These are phyloP conservation scores for Podosphaera aphanis DNA, from an alignment of 2,329 filamentous ascomycete genomes.

Conservation along the genomic window DNA sequence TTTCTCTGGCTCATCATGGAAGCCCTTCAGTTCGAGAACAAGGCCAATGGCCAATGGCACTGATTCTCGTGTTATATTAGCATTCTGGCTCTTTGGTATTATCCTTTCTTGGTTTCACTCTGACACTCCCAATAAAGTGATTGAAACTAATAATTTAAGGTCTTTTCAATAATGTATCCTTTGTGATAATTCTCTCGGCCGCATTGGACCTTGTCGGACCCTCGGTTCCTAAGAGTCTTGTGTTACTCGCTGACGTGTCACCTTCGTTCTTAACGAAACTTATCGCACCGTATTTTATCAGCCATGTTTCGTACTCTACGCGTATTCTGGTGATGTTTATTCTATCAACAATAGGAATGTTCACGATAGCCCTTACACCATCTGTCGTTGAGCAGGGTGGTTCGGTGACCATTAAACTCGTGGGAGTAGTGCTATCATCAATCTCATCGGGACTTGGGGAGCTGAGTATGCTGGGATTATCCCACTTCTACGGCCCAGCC, in stretches of 20 bases:
- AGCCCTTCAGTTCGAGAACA: slow-evolving; percentile 44
- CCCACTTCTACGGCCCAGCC: slow-evolving; percentile 76
- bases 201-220: slow-evolving; percentile 88
- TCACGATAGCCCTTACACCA: slow-evolving; percentile 64
- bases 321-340: slow-evolving; percentile 54
- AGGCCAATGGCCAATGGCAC: slow-evolving; percentile 38
- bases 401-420: slow-evolving; percentile 51
- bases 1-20: slow-evolving; percentile 42
- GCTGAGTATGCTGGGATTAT: slow-evolving; percentile 71
- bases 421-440: slow-evolving; percentile 65
- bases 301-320: slow-evolving; percentile 54
- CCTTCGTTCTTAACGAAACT: slow-evolving; percentile 79
- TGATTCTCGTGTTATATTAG: slow-evolving; percentile 46
- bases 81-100: slow-evolving; percentile 86
- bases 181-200: slow-evolving; percentile 86
- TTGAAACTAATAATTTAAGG: slow-evolving; percentile 24
- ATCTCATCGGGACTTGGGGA: slow-evolving; percentile 72
- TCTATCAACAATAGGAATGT: slow-evolving; percentile 66
- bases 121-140: slow-evolving; percentile 2
- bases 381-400: slow-evolving; percentile 22
- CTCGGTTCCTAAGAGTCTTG: slow-evolving; percentile 64
- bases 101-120: neutral
- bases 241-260: slow-evolving; percentile 78
- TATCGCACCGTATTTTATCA: slow-evolving; percentile 80
- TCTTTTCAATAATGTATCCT: slow-evolving; percentile 90